Conservation (phyloP, 169 alveolate genomes). For the Plasmodium malariae region DNA sequence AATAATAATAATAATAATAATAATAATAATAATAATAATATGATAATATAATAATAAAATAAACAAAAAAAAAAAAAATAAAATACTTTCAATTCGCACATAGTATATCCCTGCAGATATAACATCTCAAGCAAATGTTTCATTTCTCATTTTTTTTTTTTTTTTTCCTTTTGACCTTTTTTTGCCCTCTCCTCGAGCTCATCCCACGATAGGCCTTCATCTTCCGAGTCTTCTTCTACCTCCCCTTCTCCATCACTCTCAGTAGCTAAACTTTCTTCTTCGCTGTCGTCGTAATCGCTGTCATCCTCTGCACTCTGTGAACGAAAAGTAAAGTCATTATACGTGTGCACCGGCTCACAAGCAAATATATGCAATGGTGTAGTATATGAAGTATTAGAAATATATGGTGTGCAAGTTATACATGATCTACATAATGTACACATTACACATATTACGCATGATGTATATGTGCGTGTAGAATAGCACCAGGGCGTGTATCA, state of each 20-base stretch:
- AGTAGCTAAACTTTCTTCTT: constrained; percentile 85
- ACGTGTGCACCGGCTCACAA: no score
- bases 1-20: not conserved
- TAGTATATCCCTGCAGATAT: no score
- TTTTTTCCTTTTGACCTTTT: constrained; percentile 30
- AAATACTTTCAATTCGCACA: no score
- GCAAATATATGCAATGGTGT: no score
- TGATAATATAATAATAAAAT: not conserved
- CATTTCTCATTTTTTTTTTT: no score
- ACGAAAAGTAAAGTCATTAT: not conserved
- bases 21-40: constrained; percentile 1
- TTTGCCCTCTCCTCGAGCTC: constrained; percentile 88
- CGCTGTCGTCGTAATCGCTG: constrained; percentile 83
- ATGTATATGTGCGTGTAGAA: no score
- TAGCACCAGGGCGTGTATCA: no score
- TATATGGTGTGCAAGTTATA: no score
- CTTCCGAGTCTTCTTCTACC: constrained; percentile 89
- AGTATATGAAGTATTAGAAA: no score
- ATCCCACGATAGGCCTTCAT: constrained; percentile 92
- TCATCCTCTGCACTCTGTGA: constrained; percentile 81
- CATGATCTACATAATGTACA: no score
- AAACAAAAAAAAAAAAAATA: not conserved
- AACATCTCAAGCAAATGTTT: no score
- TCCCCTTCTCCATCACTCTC: constrained; percentile 90
- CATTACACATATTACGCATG: no score